Evolutionary conservation across 139 green algal genomes (phyloP).

Genomic region (Micractinium sp.): DNA sequence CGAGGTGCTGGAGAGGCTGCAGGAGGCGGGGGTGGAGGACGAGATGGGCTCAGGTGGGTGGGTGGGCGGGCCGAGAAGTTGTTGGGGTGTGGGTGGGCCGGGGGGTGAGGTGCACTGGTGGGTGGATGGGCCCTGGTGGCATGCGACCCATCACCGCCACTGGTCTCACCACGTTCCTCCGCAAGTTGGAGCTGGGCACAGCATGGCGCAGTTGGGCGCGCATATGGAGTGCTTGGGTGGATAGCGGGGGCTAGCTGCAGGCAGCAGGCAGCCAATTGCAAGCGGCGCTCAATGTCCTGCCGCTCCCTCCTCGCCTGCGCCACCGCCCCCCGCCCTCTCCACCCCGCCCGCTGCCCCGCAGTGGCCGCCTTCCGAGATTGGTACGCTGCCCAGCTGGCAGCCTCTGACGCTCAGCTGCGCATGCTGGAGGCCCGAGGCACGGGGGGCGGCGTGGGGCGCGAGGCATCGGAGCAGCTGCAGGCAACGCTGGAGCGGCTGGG

Average conservation of each 20-base stretch:
- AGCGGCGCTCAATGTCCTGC: background rate
- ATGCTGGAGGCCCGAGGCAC: background rate
- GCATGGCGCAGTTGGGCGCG: too few species aligned
- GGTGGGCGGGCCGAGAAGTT: background rate
- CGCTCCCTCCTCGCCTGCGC: background rate
- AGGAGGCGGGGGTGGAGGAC: background rate
- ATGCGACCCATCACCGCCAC: too few species aligned
- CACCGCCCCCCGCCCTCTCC: background rate
- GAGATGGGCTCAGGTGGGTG: background rate
- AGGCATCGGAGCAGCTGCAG: constrained; percentile 2
- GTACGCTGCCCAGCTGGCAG: constrained; percentile 6
- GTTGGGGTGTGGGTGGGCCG: background rate
- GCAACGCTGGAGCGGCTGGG: constrained; percentile 1
- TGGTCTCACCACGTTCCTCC: too few species aligned
- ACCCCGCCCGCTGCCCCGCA: background rate
- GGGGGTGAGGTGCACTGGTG: background rate
- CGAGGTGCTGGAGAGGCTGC: background rate
- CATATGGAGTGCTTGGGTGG: too few species aligned
- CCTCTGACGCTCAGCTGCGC: background rate
- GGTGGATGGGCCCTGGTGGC: background rate
- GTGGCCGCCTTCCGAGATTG: background rate
- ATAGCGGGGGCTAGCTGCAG: background rate
- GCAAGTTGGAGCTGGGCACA: background rate
- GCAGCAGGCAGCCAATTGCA: background rate
- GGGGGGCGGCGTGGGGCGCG: background rate